Conservation (phyloP, 331 rosid species). For the Acacia concinna region DNA sequence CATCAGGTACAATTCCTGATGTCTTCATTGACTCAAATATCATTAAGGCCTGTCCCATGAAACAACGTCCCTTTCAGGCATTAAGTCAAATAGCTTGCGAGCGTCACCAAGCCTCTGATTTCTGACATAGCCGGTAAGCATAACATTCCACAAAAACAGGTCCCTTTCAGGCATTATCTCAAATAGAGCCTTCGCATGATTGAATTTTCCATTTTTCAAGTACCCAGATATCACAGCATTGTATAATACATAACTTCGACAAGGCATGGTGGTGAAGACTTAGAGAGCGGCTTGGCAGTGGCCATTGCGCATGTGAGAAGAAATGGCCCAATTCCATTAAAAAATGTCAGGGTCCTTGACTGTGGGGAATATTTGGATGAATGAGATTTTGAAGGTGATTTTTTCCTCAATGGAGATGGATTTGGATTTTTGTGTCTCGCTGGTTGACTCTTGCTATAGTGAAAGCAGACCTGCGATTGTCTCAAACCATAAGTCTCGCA, state of each 20-base stretch:
- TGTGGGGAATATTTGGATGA: constrained; percentile 26
- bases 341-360: constrained; percentile 49
- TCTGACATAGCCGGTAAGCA: constrained; percentile 74
- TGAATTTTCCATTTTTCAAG: constrained; percentile 51
- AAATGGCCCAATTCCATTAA: constrained; percentile 57
- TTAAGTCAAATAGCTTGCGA: constrained; percentile 54
- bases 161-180: constrained; percentile 79
- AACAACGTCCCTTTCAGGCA: constrained; percentile 73
- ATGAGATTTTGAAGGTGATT: constrained; percentile 27
- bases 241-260: constrained; percentile 67
- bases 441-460: constrained; percentile 20
- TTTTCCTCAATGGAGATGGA: constrained; percentile 42
- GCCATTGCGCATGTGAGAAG: constrained; percentile 75
- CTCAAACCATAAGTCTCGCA: constrained; percentile 43
- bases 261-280: constrained; percentile 63
- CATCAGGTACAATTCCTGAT: constrained; percentile 60
- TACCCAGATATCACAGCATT: constrained; percentile 86
- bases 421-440: constrained; percentile 10
- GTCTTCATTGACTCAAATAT: constrained; percentile 67
- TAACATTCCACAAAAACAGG: constrained; percentile 76
- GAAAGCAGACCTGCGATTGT: constrained; percentile 32
- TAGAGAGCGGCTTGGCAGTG: constrained; percentile 60
- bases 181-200: constrained; percentile 60
- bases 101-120: constrained; percentile 57
- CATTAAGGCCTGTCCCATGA: constrained; percentile 72